Evolutionary conservation across 164 flowering plant species (phyloP), one percentile per base, ranked within the genome.

Genomic region (Hamamelis virginiana): DNA sequence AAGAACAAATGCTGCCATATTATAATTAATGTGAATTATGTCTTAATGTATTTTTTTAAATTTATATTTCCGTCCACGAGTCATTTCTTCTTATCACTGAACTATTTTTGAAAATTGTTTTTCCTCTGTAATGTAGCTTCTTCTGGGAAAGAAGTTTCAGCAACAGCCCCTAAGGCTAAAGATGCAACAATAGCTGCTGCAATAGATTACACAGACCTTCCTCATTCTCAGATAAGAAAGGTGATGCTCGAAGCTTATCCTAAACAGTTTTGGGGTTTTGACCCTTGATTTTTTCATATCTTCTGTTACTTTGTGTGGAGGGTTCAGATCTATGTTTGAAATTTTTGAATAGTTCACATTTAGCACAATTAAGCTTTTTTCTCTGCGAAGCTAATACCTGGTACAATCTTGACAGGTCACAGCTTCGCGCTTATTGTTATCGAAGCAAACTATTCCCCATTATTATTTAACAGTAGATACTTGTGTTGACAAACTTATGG

Each of bases 391-490:
- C 28, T 23, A 60, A 38, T 66, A 53, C 15, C 47, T 50, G 16
- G 62, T 8, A 43, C 16, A 43, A 18, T 57, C 27, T 67, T 76
- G 70, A 63, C 91, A 95, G 99, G 67, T 92, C 71, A 92, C 91
- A 55, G 98, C 99, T 69, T 87, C 96, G 67, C 90, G 97, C 44
- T 80, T 92, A 71, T 66, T 93, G 79, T 80, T 85, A 38, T 95
- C 99, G 47, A 95, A 95, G 78, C 98, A 95, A 80, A 90, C 92
- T 23, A 95, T 95, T 78, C 99, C 99, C 28, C 99, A 95, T 73
- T 95, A 95, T 71, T 95, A 95, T 76, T 76, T 95, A 46, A 88
- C 97, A 60, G 96, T 93, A 26, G 98, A 93, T 76, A 76, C 92
- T 44, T 83, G 92, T 72, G 94, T 91, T 59, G 97, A 93, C 87